Conservation (phyloP, 225 moss, liverwort and hornwort species). For the Bryum argenteum region DNA sequence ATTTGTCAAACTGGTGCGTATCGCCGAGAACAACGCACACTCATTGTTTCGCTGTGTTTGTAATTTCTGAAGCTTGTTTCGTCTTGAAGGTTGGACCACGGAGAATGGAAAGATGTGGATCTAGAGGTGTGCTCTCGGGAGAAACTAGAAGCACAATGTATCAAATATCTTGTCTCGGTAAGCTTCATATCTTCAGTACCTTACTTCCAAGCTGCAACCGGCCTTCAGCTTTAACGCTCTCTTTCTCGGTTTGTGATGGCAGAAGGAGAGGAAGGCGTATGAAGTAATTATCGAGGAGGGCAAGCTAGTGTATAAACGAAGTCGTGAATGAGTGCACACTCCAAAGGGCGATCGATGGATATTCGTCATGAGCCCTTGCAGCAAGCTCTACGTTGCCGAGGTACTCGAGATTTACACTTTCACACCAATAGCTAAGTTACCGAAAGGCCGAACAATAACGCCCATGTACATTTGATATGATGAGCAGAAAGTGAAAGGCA, state of each 20-base stretch:
- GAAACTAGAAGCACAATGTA: constrained; percentile 54
- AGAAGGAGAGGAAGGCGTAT: too few species aligned
- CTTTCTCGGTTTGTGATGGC: constrained; percentile 4
- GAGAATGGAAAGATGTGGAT: too few species aligned
- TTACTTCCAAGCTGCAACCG: neutral
- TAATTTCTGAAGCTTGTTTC: neutral
- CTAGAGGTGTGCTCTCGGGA: constrained; percentile 61
- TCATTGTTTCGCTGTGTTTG: too few species aligned
- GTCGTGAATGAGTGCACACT: too few species aligned
- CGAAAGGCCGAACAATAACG: neutral
- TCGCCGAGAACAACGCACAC: too few species aligned
- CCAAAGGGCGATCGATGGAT: constrained; percentile 76
- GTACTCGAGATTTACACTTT: too few species aligned
- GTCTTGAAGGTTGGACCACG: constrained; percentile 70
- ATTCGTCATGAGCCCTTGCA: constrained; percentile 80
- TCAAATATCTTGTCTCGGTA: constrained; percentile 80
- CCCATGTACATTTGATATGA: neutral
- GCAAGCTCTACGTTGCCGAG: constrained; percentile 74
- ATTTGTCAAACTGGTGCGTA: constrained; percentile 86
- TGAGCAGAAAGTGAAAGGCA: too few species aligned
- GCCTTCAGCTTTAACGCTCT: too few species aligned
- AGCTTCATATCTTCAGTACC: neutral
- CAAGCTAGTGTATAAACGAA: too few species aligned
- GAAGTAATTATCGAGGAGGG: too few species aligned
- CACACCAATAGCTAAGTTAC: too few species aligned